Evolutionary conservation across 2,329 filamentous ascomycete species (phyloP).

Genomic region (Nemania bipapillata): DNA sequence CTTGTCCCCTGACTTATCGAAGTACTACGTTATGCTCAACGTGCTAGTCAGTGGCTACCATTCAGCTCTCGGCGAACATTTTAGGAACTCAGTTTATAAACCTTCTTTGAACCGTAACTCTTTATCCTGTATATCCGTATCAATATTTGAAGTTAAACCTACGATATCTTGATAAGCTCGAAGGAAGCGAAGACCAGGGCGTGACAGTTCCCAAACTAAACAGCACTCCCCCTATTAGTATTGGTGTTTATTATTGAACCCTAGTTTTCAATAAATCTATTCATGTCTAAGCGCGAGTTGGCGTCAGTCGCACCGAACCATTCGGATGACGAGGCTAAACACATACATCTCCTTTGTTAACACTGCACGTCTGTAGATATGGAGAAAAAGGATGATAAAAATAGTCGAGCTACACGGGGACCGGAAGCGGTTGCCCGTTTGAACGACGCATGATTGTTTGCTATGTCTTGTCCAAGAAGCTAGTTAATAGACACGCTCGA

Average conservation of each 20-base stretch:
- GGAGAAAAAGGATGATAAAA: not conserved
- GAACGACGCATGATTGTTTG: not conserved
- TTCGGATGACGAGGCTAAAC: not conserved
- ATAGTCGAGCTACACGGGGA: not conserved
- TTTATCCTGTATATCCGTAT: conserved; percentile 1
- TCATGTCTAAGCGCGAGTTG: not conserved
- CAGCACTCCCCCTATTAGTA: not conserved
- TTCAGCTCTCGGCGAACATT: not conserved
- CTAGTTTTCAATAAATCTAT: not conserved
- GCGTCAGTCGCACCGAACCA: not conserved
- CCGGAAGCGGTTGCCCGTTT: not conserved
- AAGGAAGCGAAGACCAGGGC: not conserved
- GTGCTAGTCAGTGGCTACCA: too few species aligned
- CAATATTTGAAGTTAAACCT: not conserved
- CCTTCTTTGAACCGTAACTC: not conserved
- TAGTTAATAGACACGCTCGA: not conserved
- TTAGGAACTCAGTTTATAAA: not conserved
- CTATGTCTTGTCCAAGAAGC: not conserved
- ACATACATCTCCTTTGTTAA: not conserved
- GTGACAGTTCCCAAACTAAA: not conserved
- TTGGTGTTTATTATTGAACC: not conserved
- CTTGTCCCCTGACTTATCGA: not conserved
- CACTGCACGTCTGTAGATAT: not conserved
- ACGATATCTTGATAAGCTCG: not conserved
- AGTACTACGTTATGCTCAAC: not conserved